phyloP scores from a whole-genome alignment of 148 eudicot species.

The Oxyria digyna region DNA sequence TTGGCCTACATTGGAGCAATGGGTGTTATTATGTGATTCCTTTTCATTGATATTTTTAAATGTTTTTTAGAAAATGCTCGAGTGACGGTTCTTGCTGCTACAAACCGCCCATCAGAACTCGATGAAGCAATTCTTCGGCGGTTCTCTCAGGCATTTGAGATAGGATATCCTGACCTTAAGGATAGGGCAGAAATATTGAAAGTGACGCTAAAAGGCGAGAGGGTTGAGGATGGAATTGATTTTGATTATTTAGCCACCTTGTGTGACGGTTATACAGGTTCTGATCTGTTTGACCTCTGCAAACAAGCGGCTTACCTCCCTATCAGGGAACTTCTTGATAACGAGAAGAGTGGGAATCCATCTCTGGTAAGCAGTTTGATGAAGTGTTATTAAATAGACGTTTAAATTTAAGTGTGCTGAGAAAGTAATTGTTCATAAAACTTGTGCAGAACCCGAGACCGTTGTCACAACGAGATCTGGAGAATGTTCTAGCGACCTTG shows the following conservation, averaged over 20 bases:
- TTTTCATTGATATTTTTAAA: neutral
- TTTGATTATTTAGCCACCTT: constrained; percentile 50
- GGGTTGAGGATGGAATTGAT: constrained; percentile 28
- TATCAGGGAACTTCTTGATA: constrained; percentile 71
- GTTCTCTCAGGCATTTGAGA: constrained; percentile 92
- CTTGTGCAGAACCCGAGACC: constrained; percentile 53
- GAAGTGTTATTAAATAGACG: neutral
- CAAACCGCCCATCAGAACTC: constrained; percentile 94
- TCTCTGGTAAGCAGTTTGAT: constrained; percentile 30
- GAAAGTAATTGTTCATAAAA: no score
- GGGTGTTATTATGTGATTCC: neutral
- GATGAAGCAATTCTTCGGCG: constrained; percentile 97
- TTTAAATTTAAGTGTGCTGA: no score
- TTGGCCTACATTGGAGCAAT: neutral
- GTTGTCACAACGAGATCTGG: constrained; percentile 54
- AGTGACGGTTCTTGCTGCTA: constrained; percentile 98
- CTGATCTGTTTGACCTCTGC: constrained; percentile 81
- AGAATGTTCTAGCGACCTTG: constrained; percentile 42
- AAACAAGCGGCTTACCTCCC: constrained; percentile 93
- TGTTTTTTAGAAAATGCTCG: constrained; percentile 55
- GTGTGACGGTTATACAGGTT: constrained; percentile 84
- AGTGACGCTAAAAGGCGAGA: neutral
- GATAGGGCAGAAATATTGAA: constrained; percentile 55
- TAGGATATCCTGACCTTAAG: constrained; percentile 60
- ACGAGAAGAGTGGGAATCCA: constrained; percentile 64